Percentiles rank a stretch among this genome's conserved stretches.
Evolutionary conservation across 2,329 filamentous ascomycete genomes (phyloP).

Genomic region (Stenocarpella maydis): DNA sequence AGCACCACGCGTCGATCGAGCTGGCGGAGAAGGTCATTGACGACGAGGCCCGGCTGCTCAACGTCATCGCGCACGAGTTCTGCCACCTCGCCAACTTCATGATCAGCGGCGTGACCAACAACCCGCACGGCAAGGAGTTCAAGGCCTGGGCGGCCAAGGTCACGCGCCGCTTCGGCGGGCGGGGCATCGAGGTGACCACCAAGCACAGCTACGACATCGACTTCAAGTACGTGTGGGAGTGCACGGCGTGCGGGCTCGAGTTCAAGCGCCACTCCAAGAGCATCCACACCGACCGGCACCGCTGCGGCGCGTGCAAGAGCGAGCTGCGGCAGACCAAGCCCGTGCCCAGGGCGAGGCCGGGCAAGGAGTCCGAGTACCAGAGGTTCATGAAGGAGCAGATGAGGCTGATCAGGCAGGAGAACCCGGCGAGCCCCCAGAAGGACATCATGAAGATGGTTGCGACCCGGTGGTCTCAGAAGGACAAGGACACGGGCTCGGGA

Average conservation of each 20-base stretch:
- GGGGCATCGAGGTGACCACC: conserved; percentile 82
- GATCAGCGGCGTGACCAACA: conserved; percentile 75
- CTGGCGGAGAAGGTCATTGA: conserved; percentile 89
- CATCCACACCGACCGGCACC: conserved; percentile 75
- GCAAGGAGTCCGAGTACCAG: conserved; percentile 55
- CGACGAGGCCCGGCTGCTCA: conserved; percentile 78
- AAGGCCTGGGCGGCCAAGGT: conserved; percentile 73
- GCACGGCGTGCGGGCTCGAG: conserved; percentile 71
- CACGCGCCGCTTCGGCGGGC: conserved; percentile 62
- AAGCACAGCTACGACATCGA: conserved; percentile 91
- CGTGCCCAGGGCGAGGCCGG: conserved; percentile 60
- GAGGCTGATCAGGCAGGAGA: conserved; percentile 62
- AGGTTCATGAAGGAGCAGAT: conserved; percentile 73
- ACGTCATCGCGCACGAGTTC: conserved; percentile 95
- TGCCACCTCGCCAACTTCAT: conserved; percentile 95
- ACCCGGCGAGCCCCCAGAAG: conserved; percentile 67
- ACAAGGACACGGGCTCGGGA: conserved; percentile 40
- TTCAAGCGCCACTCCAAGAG: conserved; percentile 88
- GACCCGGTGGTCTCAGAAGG: conserved; percentile 64
- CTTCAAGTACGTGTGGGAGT: conserved; percentile 91
- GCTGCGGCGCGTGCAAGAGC: conserved; percentile 80
- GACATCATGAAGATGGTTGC: conserved; percentile 75
- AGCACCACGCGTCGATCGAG: conserved; percentile 81
- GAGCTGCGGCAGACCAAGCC: conserved; percentile 81
- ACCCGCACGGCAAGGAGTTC: conserved; percentile 86